Conservation (phyloP, 2,329 filamentous ascomycete species). For the Pyricularia pennisetigena region DNA sequence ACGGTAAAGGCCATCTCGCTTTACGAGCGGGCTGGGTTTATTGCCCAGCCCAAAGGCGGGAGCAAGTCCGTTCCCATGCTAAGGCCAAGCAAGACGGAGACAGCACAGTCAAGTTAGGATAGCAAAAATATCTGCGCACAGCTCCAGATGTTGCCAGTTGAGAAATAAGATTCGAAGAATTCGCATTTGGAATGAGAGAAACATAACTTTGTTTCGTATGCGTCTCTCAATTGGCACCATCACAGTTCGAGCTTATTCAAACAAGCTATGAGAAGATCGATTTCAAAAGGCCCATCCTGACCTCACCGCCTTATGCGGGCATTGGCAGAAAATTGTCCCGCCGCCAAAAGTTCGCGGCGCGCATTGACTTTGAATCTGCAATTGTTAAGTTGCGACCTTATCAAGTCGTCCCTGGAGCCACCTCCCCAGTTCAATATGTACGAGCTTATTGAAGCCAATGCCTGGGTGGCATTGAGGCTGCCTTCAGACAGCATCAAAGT, state of each 20-base stretch:
- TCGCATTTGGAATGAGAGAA: neutral
- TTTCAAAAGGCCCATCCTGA: neutral
- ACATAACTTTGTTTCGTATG: neutral
- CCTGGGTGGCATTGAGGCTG: constrained; percentile 50
- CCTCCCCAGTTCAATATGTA: constrained; percentile 8
- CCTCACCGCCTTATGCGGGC: neutral
- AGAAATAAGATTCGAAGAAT: neutral
- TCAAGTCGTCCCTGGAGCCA: neutral
- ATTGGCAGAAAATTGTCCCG: constrained; percentile 4
- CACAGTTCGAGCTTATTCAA: neutral
- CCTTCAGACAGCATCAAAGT: constrained; percentile 48
- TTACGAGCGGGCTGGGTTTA: neutral
- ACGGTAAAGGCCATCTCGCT: neutral
- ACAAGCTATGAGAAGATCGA: neutral
- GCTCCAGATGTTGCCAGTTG: neutral
- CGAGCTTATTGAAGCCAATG: constrained; percentile 40
- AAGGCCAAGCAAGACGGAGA: neutral
- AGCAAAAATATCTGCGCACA: neutral
- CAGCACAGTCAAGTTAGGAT: neutral
- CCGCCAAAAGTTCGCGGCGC: neutral
- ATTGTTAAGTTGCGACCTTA: neutral
- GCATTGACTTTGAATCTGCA: neutral
- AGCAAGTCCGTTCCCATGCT: neutral
- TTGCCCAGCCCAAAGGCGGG: neutral
- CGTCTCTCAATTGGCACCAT: neutral